Percentiles rank a stretch among this genome's conserved stretches.
Evolutionary conservation across 768 basidiomycete genomes (phyloP).

Genomic region (Xerocomellus amylosporus): DNA sequence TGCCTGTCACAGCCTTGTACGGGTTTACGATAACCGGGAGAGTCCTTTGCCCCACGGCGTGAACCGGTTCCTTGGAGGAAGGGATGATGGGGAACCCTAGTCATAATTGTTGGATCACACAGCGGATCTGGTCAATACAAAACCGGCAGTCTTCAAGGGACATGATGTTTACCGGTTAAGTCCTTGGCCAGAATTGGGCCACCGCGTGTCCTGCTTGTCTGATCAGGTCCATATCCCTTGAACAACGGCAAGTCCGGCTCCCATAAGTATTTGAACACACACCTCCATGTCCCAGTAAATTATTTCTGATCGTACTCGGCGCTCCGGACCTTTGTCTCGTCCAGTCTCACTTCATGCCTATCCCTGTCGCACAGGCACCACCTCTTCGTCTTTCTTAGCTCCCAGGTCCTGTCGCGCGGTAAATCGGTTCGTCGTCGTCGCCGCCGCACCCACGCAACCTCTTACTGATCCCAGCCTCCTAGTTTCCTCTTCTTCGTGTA

Average conservation of each 20-base stretch:
- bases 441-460: background rate
- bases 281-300: constrained; percentile 29
- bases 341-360: constrained; percentile 25
- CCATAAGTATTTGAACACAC: constrained; percentile 32
- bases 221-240: constrained; percentile 27
- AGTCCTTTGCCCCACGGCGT: constrained; percentile 9
- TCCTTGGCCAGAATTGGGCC: constrained; percentile 23
- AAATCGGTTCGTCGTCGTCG: constrained; percentile 6
- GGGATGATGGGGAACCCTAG: constrained; percentile 3
- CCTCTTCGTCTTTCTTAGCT: constrained; percentile 14
- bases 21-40: constrained; percentile 10
- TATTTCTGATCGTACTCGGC: constrained; percentile 25
- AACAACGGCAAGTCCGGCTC: constrained; percentile 23
- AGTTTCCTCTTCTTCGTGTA: constrained; percentile 30
- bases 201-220: constrained; percentile 28
- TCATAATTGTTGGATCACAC: constrained; percentile 6
- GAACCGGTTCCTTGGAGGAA: constrained; percentile 18
- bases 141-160: constrained; percentile 3
- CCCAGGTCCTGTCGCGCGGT: constrained; percentile 1
- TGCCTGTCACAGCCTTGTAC: constrained; percentile 4
- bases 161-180: constrained; percentile 15
- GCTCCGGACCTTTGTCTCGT: background rate
- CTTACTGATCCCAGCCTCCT: constrained; percentile 1
- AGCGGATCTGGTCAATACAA: constrained; percentile 12
- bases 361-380: constrained; percentile 22